Evolutionary conservation across 2,329 filamentous ascomycete genomes (phyloP).

Genomic region (Fusarium proliferatum): DNA sequence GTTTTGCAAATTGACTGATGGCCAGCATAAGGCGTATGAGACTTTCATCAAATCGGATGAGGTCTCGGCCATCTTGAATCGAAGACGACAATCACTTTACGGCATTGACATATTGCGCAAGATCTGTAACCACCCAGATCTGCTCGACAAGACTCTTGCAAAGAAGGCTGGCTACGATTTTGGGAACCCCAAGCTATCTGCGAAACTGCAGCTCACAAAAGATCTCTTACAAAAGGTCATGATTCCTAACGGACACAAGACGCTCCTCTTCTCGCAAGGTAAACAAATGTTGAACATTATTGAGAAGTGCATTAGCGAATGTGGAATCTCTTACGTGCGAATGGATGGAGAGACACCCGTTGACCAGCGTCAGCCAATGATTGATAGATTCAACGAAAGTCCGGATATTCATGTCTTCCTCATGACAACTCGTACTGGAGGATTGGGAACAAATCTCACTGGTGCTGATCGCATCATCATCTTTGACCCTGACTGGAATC

Average conservation of each 20-base stretch:
- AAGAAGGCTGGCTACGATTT: slow-evolving; percentile 76
- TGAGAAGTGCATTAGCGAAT: slow-evolving; percentile 80
- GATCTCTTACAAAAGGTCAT: slow-evolving; percentile 83
- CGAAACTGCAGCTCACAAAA: slow-evolving; percentile 96
- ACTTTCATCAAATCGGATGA: slow-evolving; percentile 84
- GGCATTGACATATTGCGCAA: slow-evolving; percentile 94
- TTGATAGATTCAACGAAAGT: slow-evolving; percentile 91
- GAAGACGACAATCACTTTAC: slow-evolving; percentile 82
- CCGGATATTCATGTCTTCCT: slow-evolving; percentile 87
- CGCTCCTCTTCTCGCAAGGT: slow-evolving; percentile 90
- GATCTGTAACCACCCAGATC: slow-evolving; percentile 96
- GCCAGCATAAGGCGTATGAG: slow-evolving; percentile 84
- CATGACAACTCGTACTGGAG: slow-evolving; percentile 94
- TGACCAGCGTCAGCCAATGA: slow-evolving; percentile 86
- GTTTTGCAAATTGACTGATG: slow-evolving; percentile 87
- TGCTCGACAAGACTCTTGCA: slow-evolving; percentile 72
- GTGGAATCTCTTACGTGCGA: slow-evolving; percentile 79
- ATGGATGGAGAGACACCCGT: slow-evolving; percentile 96
- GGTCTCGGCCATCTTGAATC: slow-evolving; percentile 82
- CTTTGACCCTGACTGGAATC: slow-evolving; percentile 99
- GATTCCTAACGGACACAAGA: slow-evolving; percentile 92
- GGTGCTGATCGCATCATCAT: slow-evolving; percentile 97
- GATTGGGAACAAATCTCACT: slow-evolving; percentile 92
- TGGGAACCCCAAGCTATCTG: slow-evolving; percentile 82
- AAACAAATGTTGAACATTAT: slow-evolving; percentile 96